Percentiles rank a stretch among this genome's conserved stretches.
Conservation (phyloP, 441 rosid species). For the Croton laevigatus region DNA sequence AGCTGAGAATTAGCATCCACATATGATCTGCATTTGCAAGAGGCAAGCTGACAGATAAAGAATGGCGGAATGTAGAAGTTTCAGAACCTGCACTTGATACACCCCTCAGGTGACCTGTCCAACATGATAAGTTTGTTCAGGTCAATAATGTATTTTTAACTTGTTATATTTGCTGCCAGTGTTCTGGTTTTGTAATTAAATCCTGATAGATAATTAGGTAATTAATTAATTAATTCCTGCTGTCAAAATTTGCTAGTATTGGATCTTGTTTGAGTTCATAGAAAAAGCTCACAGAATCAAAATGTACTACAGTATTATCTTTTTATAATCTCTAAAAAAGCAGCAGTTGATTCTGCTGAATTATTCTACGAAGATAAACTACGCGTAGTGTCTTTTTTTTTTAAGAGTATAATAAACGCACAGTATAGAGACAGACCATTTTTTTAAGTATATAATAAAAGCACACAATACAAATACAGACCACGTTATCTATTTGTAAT, state of each 20-base stretch:
- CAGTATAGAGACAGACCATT: too few relatives aligned
- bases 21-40: conserved; percentile 10
- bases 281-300: neutral
- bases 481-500: too few relatives aligned
- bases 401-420: too few relatives aligned
- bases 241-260: neutral
- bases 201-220: neutral
- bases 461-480: too few relatives aligned
- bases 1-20: conserved; percentile 15
- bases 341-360: neutral
- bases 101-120: neutral
- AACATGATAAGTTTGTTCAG: conserved; percentile 6
- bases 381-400: neutral
- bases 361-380: too few relatives aligned
- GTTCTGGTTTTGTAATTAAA: neutral
- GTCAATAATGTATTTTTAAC: neutral
- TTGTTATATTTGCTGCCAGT: neutral
- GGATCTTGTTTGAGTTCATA: neutral
- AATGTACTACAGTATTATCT: neutral
- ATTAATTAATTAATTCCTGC: neutral
- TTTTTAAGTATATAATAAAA: too few relatives aligned
- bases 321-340: neutral
- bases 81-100: neutral
- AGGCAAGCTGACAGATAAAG: neutral
- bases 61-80: neutral